Evolutionary conservation across 1,284 basidiomycete genomes (phyloP), one percentile per base, ranked within the genome.

Genomic region (Apiotrichum akiyoshidainum): DNA sequence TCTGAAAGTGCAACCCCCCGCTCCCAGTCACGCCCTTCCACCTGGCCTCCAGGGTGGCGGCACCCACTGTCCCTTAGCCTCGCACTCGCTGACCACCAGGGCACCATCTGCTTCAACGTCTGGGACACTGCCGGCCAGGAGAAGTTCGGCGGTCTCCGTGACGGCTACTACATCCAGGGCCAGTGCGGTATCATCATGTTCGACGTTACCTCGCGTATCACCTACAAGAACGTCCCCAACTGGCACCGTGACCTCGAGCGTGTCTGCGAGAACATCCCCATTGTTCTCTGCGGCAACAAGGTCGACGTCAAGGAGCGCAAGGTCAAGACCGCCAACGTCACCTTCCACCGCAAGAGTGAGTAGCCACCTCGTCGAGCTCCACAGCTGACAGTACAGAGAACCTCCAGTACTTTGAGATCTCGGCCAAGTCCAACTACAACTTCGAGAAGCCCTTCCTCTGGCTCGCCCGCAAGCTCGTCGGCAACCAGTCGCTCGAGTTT

Each of bases 121-220:
- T 99, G 96, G 96, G 96, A 99, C 81, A 99, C 96, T 46, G 96
- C 96, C 57, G 96, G 96, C 54, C 96, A 99, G 83, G 96, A 99
- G 82, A 99, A 99, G 83, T 99, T 99, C 69, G 93, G 94, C 83
- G 93, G 93, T 76, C 88, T 97, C 65, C 90, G 94, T 69, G 93
- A 96, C 80, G 93, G 93, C 55, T 96, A 96, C 82, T 97, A 97
- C 82, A 96, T 97, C 78, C 93, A 96, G 80, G 96, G 96, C 70
- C 94, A 99, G 80, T 99, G 94, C 76, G 96, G 96, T 77, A 99
- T 99, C 83, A 99, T 99, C 87, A 99, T 99, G 96, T 99, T 99
- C 82, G 96, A 99, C 78, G 96, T 99, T 64, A 99, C 96, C 61
- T 95, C 94, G 57, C 88, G 96, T 74, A 99, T 99, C 86, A 99